Evolutionary conservation across 2,329 filamentous ascomycete genomes (phyloP).

Genomic region (Fusarium mangiferae): DNA sequence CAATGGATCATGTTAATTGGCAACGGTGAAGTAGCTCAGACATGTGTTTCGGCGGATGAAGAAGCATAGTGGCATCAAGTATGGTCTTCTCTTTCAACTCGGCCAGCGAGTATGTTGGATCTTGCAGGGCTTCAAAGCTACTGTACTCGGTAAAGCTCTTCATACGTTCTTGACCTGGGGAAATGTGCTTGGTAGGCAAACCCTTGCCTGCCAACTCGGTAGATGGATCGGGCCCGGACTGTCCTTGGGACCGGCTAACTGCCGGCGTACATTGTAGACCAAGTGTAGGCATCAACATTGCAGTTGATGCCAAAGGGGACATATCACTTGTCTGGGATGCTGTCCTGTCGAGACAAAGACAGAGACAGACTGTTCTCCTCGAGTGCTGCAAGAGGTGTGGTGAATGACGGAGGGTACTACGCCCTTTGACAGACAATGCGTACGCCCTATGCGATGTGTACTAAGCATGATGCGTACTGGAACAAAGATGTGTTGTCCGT

Average conservation of each 20-base stretch:
- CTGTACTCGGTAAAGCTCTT: not conserved
- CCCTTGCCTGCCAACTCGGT: not conserved
- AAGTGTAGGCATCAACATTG: not conserved
- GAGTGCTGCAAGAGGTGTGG: not conserved
- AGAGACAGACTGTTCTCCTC: not conserved
- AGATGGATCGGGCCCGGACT: not conserved
- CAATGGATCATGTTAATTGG: not conserved
- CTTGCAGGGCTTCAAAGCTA: not conserved
- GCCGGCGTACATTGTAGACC: not conserved
- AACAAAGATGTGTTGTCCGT: not conserved
- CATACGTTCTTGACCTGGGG: not conserved
- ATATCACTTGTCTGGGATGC: not conserved
- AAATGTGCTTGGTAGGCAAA: not conserved
- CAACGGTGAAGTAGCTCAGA: not conserved
- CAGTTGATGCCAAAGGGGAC: not conserved
- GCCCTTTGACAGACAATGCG: not conserved
- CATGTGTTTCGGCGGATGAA: not conserved
- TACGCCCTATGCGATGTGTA: not conserved
- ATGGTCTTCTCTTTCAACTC: not conserved
- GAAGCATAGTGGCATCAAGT: not conserved
- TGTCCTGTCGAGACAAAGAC: not conserved
- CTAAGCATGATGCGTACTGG: not conserved
- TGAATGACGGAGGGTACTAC: not conserved
- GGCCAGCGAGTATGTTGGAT: not conserved
- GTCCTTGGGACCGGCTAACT: not conserved